A percentile compares a stretch with the other conserved stretches of the same genome.
Conservation (phyloP, 176 grass and related monocot genomes). For the Avena insularis region DNA sequence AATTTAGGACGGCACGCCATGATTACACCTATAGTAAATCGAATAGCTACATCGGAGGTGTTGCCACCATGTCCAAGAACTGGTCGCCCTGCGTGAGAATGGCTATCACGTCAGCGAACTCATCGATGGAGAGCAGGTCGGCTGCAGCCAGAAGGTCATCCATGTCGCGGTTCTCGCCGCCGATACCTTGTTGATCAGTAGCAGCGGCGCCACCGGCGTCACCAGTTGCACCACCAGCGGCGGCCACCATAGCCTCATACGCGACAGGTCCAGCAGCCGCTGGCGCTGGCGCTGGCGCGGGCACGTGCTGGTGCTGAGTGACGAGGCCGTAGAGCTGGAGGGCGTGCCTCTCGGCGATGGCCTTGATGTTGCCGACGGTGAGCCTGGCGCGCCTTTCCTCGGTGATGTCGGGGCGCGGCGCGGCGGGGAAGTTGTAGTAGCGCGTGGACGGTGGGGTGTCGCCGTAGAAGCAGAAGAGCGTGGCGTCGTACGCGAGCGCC, state of each 20-base stretch:
- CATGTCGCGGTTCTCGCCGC: not conserved
- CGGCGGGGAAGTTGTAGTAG: conserved; percentile 37
- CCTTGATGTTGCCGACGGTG: conserved; percentile 32
- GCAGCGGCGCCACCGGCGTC: not conserved
- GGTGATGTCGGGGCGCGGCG: conserved; percentile 34
- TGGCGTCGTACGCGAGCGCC: conserved; percentile 50
- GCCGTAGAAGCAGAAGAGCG: conserved; percentile 50
- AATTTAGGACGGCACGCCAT: not conserved
- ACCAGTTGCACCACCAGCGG: not conserved
- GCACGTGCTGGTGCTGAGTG: not conserved
- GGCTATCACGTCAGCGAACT: not conserved
- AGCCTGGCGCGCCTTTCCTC: not conserved
- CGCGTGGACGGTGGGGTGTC: not conserved
- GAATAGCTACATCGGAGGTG: not conserved
- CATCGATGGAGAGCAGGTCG: conserved; percentile 13
- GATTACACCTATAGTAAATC: conserved; percentile 5
- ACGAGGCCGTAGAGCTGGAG: not conserved
- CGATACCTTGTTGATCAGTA: not conserved
- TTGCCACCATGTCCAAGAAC: not conserved
- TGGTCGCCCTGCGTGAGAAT: not conserved
- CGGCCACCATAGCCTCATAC: not conserved
- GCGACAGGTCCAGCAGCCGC: not conserved
- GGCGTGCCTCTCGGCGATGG: conserved; percentile 32
- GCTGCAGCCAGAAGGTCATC: not conserved
- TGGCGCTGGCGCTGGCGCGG: not conserved